These are phyloP conservation scores for Lophium mytilinum DNA, from an alignment of 495 filamentous ascomycete genomes.

Conservation along the genomic window DNA sequence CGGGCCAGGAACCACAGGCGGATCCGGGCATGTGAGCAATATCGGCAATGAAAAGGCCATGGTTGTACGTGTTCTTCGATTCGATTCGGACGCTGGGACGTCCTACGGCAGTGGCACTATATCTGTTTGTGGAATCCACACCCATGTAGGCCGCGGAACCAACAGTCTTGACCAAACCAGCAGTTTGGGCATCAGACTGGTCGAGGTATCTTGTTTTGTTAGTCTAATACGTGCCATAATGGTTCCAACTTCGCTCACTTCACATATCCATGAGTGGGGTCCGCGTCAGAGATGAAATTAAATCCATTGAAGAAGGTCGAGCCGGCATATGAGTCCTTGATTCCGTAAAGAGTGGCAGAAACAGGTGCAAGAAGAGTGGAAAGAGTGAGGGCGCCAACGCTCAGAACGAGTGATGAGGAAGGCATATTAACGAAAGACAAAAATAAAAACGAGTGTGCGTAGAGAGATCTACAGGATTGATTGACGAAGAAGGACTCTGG, in stretches of 20 bases:
- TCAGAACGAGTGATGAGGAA: constrained; percentile 24
- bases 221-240: background rate
- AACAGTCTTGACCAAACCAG: constrained; percentile 22
- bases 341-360: constrained; percentile 4
- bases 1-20: constrained; percentile 28
- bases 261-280: constrained; percentile 32
- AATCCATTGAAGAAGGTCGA: constrained; percentile 30
- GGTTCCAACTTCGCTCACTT: constrained; percentile 14
- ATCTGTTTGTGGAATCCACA: constrained; percentile 25
- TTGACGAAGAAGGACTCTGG: background rate
- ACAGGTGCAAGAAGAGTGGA: constrained; percentile 17
- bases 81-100: constrained; percentile 30
- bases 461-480: constrained; percentile 5
- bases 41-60: constrained; percentile 34
- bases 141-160: constrained; percentile 21
- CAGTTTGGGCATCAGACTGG: constrained; percentile 15
- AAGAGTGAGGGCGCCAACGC: constrained; percentile 4
- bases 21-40: constrained; percentile 33
- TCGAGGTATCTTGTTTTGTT: constrained; percentile 16
- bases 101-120: constrained; percentile 21
- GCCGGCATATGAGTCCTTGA: constrained; percentile 7
- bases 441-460: constrained; percentile 16
- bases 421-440: constrained; percentile 23
- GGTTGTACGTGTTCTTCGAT: constrained; percentile 25
- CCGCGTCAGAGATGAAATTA: constrained; percentile 27